Evolutionary conservation across 179 eudicot genomes (phyloP).

Genomic region (Camellia oleifera): DNA sequence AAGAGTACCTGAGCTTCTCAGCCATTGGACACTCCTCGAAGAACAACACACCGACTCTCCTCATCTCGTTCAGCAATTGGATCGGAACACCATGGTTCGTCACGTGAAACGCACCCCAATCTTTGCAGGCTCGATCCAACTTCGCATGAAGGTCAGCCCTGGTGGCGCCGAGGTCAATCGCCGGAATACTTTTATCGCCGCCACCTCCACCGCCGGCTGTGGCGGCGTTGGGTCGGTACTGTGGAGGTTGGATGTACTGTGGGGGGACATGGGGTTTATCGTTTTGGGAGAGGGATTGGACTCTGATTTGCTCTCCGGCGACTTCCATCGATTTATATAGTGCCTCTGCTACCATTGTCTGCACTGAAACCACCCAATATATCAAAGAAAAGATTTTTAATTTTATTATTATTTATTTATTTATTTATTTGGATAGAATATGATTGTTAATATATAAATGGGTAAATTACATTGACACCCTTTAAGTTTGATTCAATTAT

Average conservation of each 20-base stretch:
- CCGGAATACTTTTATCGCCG: conserved; percentile 31
- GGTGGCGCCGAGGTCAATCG: conserved; percentile 42
- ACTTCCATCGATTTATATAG: conserved; percentile 26
- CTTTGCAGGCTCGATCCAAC: conserved; percentile 52
- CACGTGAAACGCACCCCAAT: conserved; percentile 91
- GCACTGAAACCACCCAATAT: no score
- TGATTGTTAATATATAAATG: no score
- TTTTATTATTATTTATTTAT: no score
- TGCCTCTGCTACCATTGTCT: no score
- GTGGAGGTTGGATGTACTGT: conserved; percentile 73
- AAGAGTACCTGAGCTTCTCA: conserved; percentile 54
- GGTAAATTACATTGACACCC: no score
- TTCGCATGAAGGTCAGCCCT: conserved; percentile 14
- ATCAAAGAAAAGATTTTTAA: no score
- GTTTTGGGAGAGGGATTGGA: conserved; percentile 49
- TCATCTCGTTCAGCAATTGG: conserved; percentile 45
- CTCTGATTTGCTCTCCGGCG: conserved; percentile 29
- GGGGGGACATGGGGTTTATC: conserved; percentile 40
- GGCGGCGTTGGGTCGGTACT: conserved; percentile 27
- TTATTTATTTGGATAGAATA: no score
- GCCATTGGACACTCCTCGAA: conserved; percentile 48
- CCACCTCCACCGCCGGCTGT: conserved; percentile 2
- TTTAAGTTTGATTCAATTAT: no score
- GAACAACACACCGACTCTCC: conserved; percentile 51
- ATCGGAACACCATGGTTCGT: conserved; percentile 62